Conservation (phyloP, 257 asterid genomes). For the Plantago elongata region DNA sequence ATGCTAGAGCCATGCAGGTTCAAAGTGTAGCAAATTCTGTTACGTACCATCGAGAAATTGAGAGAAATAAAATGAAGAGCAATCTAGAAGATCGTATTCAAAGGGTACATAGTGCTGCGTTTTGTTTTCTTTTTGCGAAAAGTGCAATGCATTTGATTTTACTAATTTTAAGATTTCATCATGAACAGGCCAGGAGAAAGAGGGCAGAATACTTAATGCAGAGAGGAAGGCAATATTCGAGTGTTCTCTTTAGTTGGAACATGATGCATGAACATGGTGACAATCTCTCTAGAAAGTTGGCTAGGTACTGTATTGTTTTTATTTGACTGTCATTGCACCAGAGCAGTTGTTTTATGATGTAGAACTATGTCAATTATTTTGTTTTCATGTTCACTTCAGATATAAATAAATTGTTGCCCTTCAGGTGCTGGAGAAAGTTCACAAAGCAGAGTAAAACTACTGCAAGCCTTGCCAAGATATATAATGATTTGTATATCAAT, state of each 20-base stretch:
- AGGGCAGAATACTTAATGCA: slow-evolving; percentile 81
- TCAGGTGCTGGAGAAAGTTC: slow-evolving; percentile 58
- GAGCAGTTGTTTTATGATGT: background rate
- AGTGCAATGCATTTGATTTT: background rate
- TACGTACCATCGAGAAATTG: slow-evolving; percentile 65
- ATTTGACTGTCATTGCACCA: background rate
- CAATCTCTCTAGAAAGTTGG: slow-evolving; percentile 59
- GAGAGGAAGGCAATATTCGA: slow-evolving; percentile 54
- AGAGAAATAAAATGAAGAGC: slow-evolving; percentile 66
- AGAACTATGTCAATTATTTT: background rate
- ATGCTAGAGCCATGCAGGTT: slow-evolving; percentile 68
- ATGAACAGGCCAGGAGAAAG: slow-evolving; percentile 74
- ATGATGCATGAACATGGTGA: slow-evolving; percentile 61
- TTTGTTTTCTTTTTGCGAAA: background rate
- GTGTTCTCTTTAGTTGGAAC: slow-evolving; percentile 37
- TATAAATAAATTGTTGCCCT: background rate
- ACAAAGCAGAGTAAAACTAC: slow-evolving; percentile 37
- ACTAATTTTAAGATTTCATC: slow-evolving; percentile 11
- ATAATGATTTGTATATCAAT: slow-evolving; percentile 34
- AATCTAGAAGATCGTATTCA: slow-evolving; percentile 78
- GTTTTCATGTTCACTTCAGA: background rate
- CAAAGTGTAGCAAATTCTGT: slow-evolving; percentile 66
- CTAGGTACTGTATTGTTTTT: slow-evolving; percentile 39
- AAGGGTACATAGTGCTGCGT: slow-evolving; percentile 42
- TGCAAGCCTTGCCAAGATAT: slow-evolving; percentile 39